Conservation (phyloP, 1,284 basidiomycete species). For the Irpex sp. region DNA sequence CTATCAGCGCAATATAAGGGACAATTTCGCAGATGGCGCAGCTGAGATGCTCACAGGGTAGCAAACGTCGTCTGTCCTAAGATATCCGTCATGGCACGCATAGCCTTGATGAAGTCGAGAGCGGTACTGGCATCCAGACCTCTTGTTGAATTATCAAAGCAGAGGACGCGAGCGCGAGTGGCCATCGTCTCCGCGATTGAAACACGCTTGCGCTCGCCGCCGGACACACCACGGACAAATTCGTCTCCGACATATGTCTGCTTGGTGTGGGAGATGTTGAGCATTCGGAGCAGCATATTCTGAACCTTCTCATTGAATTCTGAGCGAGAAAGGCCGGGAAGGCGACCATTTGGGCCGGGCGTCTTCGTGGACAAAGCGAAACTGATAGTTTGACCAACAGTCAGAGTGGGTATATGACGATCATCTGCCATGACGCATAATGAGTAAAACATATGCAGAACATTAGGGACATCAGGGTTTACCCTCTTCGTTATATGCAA, state of each 20-base stretch:
- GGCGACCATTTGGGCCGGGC: constrained; percentile 68
- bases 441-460: no score
- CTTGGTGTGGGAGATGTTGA: constrained; percentile 75
- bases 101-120: constrained; percentile 69
- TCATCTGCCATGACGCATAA: constrained; percentile 47
- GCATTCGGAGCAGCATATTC: constrained; percentile 67
- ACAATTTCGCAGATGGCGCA: no score
- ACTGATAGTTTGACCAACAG: constrained; percentile 67
- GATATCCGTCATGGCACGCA: constrained; percentile 78
- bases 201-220: constrained; percentile 85
- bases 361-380: constrained; percentile 70
- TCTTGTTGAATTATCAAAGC: constrained; percentile 82
- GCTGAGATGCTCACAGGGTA: constrained; percentile 37
- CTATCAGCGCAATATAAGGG: no score
- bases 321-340: constrained; percentile 58
- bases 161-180: constrained; percentile 70
- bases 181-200: constrained; percentile 87
- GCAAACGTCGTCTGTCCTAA: constrained; percentile 76
- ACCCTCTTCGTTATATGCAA: constrained; percentile 82
- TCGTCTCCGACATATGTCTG: constrained; percentile 83
- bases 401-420: constrained; percentile 74
- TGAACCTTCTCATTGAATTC: constrained; percentile 57
- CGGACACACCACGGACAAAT: constrained; percentile 82
- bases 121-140: constrained; percentile 88
- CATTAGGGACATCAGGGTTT: neutral